Percentiles rank a stretch among this genome's conserved stretches.
These are phyloP conservation scores for Solanum tacnaense DNA, from an alignment of 257 asterid species.

Conservation along the genomic window DNA sequence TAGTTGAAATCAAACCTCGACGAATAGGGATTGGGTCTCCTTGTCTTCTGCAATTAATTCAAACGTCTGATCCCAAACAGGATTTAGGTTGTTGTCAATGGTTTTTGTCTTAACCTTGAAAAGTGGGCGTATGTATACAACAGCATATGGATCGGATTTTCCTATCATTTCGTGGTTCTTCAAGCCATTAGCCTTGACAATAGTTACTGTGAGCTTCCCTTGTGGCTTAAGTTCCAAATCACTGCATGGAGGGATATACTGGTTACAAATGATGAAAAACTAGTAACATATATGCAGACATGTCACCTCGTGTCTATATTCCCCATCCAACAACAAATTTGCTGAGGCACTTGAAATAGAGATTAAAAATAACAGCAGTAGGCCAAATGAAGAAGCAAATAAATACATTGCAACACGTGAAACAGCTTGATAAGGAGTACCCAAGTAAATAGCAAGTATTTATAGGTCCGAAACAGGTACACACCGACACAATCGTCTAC, in stretches of 20 bases:
- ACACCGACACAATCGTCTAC: not conserved
- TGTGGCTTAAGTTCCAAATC: constrained; percentile 98
- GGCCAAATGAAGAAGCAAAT: not conserved
- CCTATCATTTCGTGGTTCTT: constrained; percentile 94
- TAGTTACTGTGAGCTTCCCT: constrained; percentile 62
- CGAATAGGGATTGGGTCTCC: constrained; percentile 75
- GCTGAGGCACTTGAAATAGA: not conserved
- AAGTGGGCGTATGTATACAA: constrained; percentile 71
- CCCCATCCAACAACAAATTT: not conserved
- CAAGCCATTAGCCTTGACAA: constrained; percentile 57
- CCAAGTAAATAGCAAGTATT: not conserved
- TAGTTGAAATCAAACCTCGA: constrained; percentile 49
- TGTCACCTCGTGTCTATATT: not conserved
- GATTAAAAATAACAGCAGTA: not conserved
- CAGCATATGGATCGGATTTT: constrained; percentile 91
- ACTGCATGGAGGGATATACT: constrained; percentile 25
- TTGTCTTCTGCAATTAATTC: constrained; percentile 90
- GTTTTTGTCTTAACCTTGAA: constrained; percentile 87
- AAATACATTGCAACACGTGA: not conserved
- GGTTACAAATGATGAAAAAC: not conserved
- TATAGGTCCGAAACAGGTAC: not conserved
- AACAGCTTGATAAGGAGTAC: not conserved
- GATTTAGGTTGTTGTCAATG: constrained; percentile 86
- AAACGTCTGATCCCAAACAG: constrained; percentile 75
- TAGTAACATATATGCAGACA: not conserved